Conservation (phyloP, 768 basidiomycete species). For the Lactarius indigo region DNA sequence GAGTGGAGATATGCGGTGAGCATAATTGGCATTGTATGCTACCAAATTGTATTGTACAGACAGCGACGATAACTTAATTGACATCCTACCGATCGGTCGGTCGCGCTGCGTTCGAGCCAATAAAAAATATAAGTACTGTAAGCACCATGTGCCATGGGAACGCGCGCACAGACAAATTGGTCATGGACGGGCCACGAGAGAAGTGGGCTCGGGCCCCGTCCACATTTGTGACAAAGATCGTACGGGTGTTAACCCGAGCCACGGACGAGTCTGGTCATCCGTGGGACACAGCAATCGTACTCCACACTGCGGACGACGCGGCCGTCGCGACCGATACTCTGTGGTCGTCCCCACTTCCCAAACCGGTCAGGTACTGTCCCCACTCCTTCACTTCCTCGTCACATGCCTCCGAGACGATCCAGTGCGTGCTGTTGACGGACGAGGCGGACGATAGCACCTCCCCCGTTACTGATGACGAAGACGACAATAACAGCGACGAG, state of each 20-base stretch:
- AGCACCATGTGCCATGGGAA: neutral
- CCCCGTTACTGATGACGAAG: neutral
- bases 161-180: neutral
- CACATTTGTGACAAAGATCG: neutral
- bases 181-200: neutral
- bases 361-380: constrained; percentile 8
- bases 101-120: neutral
- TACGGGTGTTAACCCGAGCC: neutral
- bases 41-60: neutral
- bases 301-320: neutral
- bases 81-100: neutral
- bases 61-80: neutral
- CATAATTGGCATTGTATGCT: neutral
- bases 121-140: neutral
- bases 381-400: constrained; percentile 17
- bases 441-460: neutral
- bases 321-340: neutral
- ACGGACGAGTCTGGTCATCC: neutral
- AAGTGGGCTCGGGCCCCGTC: neutral
- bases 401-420: constrained; percentile 10
- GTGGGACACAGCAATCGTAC: neutral
- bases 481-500: neutral
- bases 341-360: neutral
- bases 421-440: neutral
- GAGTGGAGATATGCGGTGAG: neutral